Percentiles rank a stretch among this genome's conserved stretches.
Conservation (phyloP, 2,329 filamentous ascomycete genomes). For the Fonsecaea nubica region DNA sequence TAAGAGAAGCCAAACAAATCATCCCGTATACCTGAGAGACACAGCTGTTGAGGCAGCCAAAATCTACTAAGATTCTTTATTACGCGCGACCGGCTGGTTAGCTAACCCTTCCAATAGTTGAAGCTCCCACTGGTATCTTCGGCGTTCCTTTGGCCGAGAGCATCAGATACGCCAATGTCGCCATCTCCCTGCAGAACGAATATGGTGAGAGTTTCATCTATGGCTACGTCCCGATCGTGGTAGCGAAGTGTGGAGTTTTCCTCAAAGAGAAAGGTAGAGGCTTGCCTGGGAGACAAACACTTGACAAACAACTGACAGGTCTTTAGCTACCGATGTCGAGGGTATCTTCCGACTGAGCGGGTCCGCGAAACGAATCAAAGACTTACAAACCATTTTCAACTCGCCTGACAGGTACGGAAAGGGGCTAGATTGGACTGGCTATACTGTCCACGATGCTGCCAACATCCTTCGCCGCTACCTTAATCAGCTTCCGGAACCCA, state of each 20-base stretch:
- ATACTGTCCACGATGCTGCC: constrained; percentile 96
- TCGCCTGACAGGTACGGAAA: constrained; percentile 96
- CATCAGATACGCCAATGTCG: constrained; percentile 97
- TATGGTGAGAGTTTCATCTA: constrained; percentile 96
- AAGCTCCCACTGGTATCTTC: constrained; percentile 72
- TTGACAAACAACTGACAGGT: constrained; percentile 43
- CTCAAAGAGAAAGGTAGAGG: constrained; percentile 92
- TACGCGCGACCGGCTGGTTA: not conserved
- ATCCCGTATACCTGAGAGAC: not conserved
- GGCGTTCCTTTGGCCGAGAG: constrained; percentile 91
- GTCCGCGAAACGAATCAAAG: constrained; percentile 97
- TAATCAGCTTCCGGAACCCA: constrained; percentile 94
- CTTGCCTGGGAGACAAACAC: not conserved
- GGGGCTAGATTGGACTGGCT: constrained; percentile 94
- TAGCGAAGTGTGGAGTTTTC: constrained; percentile 97
- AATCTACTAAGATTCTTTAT: not conserved
- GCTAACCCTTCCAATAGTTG: constrained; percentile 32
- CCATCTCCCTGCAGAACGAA: constrained; percentile 92
- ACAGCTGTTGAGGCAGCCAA: not conserved
- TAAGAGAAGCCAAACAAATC: constrained; percentile 45
- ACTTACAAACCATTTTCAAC: constrained; percentile 88
- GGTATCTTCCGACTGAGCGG: constrained; percentile 96
- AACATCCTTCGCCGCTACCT: constrained; percentile 95
- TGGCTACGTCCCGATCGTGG: constrained; percentile 96
- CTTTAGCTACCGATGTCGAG: constrained; percentile 84